Evolutionary conservation across 1,284 basidiomycete genomes (phyloP), one percentile per base, ranked within the genome.

Genomic region (Flammula alnicola): DNA sequence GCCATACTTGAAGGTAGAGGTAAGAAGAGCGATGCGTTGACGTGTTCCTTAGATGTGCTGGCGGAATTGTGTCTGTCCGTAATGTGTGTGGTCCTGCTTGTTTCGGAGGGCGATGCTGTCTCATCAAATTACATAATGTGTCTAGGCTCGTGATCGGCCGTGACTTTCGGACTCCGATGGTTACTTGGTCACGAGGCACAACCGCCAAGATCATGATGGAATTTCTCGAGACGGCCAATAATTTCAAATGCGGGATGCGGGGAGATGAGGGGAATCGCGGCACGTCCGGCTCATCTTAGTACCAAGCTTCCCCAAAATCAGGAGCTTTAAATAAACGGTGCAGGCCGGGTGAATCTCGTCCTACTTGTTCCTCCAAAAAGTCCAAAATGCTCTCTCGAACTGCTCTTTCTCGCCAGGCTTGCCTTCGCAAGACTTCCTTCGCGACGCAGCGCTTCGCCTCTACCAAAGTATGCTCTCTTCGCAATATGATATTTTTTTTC

Each of bases 1-100:
- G 91, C 86, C 93, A 95, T 95, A 62, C 65, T 52, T 60, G 55
- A 47, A 43, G 51, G 54, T 53, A 47, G 51, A 55, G 32, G 26
- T 27, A 46, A 43, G 32, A 55, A 29, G 40, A 8, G 12, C 17
- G 41, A 37, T 30, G 26, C 41, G 58, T 60, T 55, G 58, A 68
- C 65, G 66, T 68, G 69, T 69, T 62, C 57, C 43, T 36, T 54
- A 50, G 50, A 63, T 64, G 59, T 59, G 66, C 59, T 65, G 65
- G 65, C 61, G 59, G 53, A 47, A 44, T 51, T 20, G 32, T 26
- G 39, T 33, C 31, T 37, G 47, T n/a, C 20, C 52, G 48, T 49
- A 49, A 50, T 55, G 44, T 64, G 57, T 65, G 54, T 66, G 61
- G 22, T 38, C 39, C 7, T 66, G 51, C 51, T 66, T 65, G 44